Percentiles rank a stretch among this genome's conserved stretches.
phyloP scores from a whole-genome alignment of 305 asterid genomes.

The Fraxinus ornus region DNA sequence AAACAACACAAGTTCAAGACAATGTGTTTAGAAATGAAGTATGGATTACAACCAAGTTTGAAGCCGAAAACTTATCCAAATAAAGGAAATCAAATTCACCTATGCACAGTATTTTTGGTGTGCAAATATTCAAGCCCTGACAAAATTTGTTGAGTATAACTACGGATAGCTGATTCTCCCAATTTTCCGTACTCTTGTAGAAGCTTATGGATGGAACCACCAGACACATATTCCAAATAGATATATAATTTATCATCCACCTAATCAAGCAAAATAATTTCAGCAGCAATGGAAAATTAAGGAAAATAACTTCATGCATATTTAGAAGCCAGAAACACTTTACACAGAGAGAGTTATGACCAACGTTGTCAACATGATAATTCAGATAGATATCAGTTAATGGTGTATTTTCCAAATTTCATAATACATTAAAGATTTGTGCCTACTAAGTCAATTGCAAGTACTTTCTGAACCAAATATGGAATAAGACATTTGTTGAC shows the following conservation, averaged over 20 bases:
- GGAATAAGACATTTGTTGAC: constrained; percentile 18
- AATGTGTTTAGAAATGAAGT: constrained; percentile 3
- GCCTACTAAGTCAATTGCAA: constrained; percentile 22
- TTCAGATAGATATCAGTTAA: constrained; percentile 2
- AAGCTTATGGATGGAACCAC: constrained; percentile 93
- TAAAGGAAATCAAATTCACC: constrained; percentile 42
- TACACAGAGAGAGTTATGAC: not conserved
- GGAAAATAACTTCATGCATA: constrained; percentile 8
- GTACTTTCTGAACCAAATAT: constrained; percentile 20
- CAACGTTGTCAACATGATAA: not conserved
- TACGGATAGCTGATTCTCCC: constrained; percentile 88
- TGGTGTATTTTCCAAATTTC: constrained; percentile 11
- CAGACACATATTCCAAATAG: constrained; percentile 93
- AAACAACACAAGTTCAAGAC: constrained; percentile 17
- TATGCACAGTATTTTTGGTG: constrained; percentile 80
- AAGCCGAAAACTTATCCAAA: constrained; percentile 20
- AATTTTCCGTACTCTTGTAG: constrained; percentile 86
- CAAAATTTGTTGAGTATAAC: constrained; percentile 88
- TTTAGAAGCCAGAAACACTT: not conserved
- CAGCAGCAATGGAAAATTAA: constrained; percentile 23
- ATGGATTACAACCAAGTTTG: constrained; percentile 9
- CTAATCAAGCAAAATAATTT: constrained; percentile 43
- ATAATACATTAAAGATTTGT: not conserved
- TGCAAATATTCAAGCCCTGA: constrained; percentile 95
- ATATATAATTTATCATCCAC: constrained; percentile 82